Evolutionary conservation across 2,329 filamentous ascomycete species (phyloP), one percentile per base, ranked within the genome.

Genomic region (Apiospora arundinis): DNA sequence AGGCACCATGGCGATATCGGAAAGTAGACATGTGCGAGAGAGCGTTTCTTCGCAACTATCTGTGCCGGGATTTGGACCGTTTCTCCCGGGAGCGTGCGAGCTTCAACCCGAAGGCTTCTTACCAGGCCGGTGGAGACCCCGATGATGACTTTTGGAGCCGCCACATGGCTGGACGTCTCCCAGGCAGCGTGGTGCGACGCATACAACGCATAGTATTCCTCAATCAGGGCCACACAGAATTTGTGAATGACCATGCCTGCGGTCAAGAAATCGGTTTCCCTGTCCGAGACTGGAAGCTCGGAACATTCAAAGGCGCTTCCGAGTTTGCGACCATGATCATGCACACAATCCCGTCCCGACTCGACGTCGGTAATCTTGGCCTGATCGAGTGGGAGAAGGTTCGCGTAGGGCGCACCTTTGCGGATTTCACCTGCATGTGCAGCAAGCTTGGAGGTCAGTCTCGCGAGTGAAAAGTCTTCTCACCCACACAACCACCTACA

Each of bases 101-200:
- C 25, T 18, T 32, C 25, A 18, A 28, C 2, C 16, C 49, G 16
- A 56, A 32, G 32, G 32, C 6, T 32, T n/a, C n/a, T 32, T 32
- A 32, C 32, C 32, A 32, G 32, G 32, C 32, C 6, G 32, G 32
- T 32, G 32, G 32, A 6, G 11, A 25, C 14, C 32, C 8, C 9
- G 8, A n/a, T 2, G 9, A 12, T 18, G 18, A 63, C 0, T 40
- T n/a, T 8, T 1, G 4, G 3, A 40, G 18, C 56, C 18, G 32
- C 1, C 18, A 40, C 18, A 63, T 63, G 18, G 18, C 32, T 2
- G 56, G 32, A 3, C 18, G 9, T 7, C 28, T 63, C 8, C 28
- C 56, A 0, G 4, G 2, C 2, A 12, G 6, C 2, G 21, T 40
- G 0, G 2, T n/a, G 0, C 0, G 12, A 8, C 28, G 32, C 2